Evolutionary conservation across 257 asterid species (phyloP), one percentile per base, ranked within the genome.

Genomic region (Salvia splendens): DNA sequence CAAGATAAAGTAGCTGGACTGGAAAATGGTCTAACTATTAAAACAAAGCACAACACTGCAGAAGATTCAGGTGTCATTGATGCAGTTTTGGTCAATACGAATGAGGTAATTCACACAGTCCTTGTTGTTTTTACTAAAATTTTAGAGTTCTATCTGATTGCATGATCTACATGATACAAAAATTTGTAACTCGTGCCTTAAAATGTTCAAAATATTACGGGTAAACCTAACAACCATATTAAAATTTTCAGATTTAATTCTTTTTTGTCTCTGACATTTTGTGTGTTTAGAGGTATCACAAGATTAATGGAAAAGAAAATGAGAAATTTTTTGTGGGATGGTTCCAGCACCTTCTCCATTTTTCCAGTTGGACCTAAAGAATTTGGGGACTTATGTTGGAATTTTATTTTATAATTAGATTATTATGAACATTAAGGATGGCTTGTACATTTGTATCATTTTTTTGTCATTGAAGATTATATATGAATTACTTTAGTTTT

Each of bases 61-160:
- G 96, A 87, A 54, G 96, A 94, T 81, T 80, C 89, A 5, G 87
- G 91, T 71, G 73, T 77, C 68, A 80, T 88, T 65, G 86, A 88
- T 32, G 85, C 95, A 7, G 87, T 86, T 79, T 74, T 94, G 78
- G 93, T 91, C 72, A 91, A 91, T 72, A 87, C 99, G 41, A 94
- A 85, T 69, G 89, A 94, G 97, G 97, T 88, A 69, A 46, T 12
- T 62, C 8, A 28, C 45, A 12, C 58, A 68, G 49, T 49, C 9
- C 71, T 61, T 38, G 38, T 35, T 12, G 36, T 28, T 61, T 53
- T 42, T 11, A 51, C 55, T 59, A 8, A 68, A 20, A 36, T 32
- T 32, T 9, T 61, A 35, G 42, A 43, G 47, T 30, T 50, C 33
- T 33, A 36, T 61, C n/a, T 68, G 12, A 46, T 67, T 63, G 54